phyloP scores from a whole-genome alignment of 2,329 filamentous ascomycete genomes.

The Trichophyton mentagrophytes region DNA sequence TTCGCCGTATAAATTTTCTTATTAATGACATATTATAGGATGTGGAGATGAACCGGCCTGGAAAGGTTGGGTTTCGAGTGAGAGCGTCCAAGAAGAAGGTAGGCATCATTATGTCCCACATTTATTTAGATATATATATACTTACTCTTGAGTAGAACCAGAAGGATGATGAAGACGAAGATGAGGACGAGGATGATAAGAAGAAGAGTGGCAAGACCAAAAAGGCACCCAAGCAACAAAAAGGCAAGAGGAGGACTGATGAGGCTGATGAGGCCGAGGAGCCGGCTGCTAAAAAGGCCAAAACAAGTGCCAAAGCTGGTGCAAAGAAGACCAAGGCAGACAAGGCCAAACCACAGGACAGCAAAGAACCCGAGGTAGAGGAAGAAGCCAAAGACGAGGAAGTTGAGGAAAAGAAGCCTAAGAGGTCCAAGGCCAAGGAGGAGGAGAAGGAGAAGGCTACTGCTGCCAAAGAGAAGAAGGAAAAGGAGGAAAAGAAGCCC shows the following conservation, averaged over 20 bases:
- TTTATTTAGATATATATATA: background rate
- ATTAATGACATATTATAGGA: slow-evolving; percentile 42
- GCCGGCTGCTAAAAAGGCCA: slow-evolving; percentile 13
- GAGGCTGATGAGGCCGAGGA: slow-evolving; percentile 12
- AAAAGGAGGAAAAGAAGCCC: slow-evolving; percentile 12
- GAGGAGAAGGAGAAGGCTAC: slow-evolving; percentile 11
- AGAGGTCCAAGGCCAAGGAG: background rate
- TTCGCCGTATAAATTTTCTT: slow-evolving; percentile 7
- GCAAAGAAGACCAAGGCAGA: background rate
- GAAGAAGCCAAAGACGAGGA: slow-evolving; percentile 4
- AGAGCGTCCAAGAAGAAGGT: slow-evolving; percentile 24
- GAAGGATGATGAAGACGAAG: background rate
- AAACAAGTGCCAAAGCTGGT: slow-evolving; percentile 8
- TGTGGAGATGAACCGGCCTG: slow-evolving; percentile 57
- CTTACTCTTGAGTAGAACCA: background rate
- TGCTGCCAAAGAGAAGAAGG: slow-evolving; percentile 10
- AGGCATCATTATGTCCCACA: background rate
- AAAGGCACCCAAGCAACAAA: slow-evolving; percentile 20
- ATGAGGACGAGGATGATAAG: slow-evolving; percentile 3
- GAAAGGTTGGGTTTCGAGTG: slow-evolving; percentile 50
- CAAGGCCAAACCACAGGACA: slow-evolving; percentile 6
- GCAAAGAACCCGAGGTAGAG: slow-evolving; percentile 7
- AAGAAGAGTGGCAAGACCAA: slow-evolving; percentile 23
- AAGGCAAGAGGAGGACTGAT: slow-evolving; percentile 24
- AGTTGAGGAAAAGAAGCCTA: slow-evolving; percentile 8